Evolutionary conservation across 257 asterid genomes (phyloP), one percentile per base, ranked within the genome.

Genomic region (Craterostigma plantagineum): DNA sequence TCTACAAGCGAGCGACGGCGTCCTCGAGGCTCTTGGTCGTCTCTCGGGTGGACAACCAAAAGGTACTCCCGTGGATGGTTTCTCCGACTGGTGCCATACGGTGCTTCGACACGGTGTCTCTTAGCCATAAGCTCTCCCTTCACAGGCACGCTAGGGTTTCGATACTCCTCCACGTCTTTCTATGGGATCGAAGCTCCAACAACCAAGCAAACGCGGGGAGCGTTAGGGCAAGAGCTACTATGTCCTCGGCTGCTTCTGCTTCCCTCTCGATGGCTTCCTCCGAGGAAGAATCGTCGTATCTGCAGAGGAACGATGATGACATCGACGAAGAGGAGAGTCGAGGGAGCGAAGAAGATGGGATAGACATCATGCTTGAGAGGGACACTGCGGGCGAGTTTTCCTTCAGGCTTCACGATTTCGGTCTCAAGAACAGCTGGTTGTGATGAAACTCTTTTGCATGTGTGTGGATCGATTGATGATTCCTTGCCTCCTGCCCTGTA

Each of bases 1-100:
- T 86, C 9, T 70, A 67, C 70, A 63, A 51, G 16, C 81, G 66
- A 46, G 92, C 93, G 1, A 30, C 50, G 7, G 50, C 18, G 34
- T 57, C 75, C 23, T 53, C 56, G 2, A 72, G 72, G 35, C 77
- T 78, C 5, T 55, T 86, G 13, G 74, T 81, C 7, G 70, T 86
- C 9, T 75, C 91, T 33, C 68, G 91, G 16, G 74, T 86, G 39
- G 70, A 86, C 0, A 81, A 81, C 56, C 73, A 65, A 34, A 86
- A 86, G 52, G 77, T 78, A 13, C 77, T 86, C 1, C 97, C 97
- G 0, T 86, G 97, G 94, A 78, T 81, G 86, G 87, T 81, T 48
- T 73, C 97, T 12, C 37, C 77, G 0, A 49, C 79, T 0, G 97
- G 94, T 0, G 87, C 93, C 0, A 55, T 86, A 48, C 62, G 91